A percentile compares a stretch with the other conserved stretches of the same genome.
phyloP scores from a whole-genome alignment of 1,139 yeast species.

The Saccharomyces uvarum region DNA sequence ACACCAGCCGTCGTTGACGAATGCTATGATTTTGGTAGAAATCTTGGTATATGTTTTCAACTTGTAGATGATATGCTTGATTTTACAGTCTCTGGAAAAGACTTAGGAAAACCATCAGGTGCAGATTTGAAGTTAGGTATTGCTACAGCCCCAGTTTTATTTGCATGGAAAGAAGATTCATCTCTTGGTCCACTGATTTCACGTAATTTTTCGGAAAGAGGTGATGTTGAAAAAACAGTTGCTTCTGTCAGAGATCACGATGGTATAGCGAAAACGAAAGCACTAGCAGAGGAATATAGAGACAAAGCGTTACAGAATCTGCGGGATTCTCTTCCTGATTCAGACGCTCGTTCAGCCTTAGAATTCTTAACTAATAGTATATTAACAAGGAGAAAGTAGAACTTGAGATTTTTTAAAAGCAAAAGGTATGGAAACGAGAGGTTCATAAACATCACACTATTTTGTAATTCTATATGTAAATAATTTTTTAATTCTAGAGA shows the following conservation, averaged over 20 bases:
- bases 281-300: slow-evolving; percentile 73
- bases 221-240: slow-evolving; percentile 78
- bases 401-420: not conserved
- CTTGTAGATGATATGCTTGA: slow-evolving; percentile 94
- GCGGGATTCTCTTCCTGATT: slow-evolving; percentile 62
- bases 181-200: slow-evolving; percentile 75
- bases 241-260: slow-evolving; percentile 59
- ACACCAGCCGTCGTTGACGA: slow-evolving; percentile 65
- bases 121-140: slow-evolving; percentile 90
- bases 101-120: slow-evolving; percentile 90
- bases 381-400: slow-evolving; percentile 65
- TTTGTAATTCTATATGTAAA: not conserved
- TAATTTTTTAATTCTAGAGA: not conserved
- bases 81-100: slow-evolving; percentile 74
- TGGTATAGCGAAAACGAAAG: slow-evolving; percentile 72
- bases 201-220: slow-evolving; percentile 70
- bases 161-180: slow-evolving; percentile 87
- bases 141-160: slow-evolving; percentile 94
- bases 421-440: not conserved
- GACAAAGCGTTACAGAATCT: slow-evolving; percentile 66
- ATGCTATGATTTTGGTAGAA: slow-evolving; percentile 86
- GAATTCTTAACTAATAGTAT: slow-evolving; percentile 79
- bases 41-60: slow-evolving; percentile 91
- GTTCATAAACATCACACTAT: not conserved
- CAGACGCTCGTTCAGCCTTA: slow-evolving; percentile 83